Conservation (phyloP, 2,329 filamentous ascomycete genomes). For the Canariomyces notabilis region DNA sequence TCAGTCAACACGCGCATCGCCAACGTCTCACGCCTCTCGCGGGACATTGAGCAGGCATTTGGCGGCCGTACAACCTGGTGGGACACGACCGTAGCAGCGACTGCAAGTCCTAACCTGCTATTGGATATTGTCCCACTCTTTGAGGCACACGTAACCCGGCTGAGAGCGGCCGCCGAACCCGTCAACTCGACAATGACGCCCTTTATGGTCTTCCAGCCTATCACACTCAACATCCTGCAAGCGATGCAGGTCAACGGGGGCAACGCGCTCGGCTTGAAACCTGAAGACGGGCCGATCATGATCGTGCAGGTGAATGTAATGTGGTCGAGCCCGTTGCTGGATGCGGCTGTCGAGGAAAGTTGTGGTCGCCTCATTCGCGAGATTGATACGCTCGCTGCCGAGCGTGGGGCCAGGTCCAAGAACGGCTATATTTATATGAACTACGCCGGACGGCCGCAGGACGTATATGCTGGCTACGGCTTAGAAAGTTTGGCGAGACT, state of each 20-base stretch:
- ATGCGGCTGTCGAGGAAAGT: constrained; percentile 28
- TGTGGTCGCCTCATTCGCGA: constrained; percentile 22
- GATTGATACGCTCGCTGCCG: constrained; percentile 26
- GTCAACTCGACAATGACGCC: constrained; percentile 16
- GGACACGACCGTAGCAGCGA: constrained; percentile 26
- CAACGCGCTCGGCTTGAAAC: constrained; percentile 37
- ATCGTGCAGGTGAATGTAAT: constrained; percentile 29
- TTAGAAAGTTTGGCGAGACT: constrained; percentile 29
- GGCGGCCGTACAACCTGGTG: constrained; percentile 30
- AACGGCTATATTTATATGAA: constrained; percentile 33
- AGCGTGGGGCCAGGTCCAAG: constrained; percentile 24
- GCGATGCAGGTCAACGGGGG: constrained; percentile 34
- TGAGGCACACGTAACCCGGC: constrained; percentile 16
- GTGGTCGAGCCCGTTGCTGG: constrained; percentile 27
- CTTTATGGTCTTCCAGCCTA: constrained; percentile 35
- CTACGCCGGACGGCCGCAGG: constrained; percentile 34
- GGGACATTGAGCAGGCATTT: constrained; percentile 23
- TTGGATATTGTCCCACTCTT: constrained; percentile 27
- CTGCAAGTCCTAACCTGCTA: constrained; percentile 23
- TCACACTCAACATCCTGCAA: constrained; percentile 32
- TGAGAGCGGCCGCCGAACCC: constrained; percentile 15
- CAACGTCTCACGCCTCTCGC: constrained; percentile 26
- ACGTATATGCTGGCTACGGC: constrained; percentile 37
- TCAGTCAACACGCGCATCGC: constrained; percentile 20
- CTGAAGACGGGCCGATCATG: constrained; percentile 31